Percentiles rank a stretch among this genome's conserved stretches.
Conservation (phyloP, 805 yeast species). For the Myxozyma vanderwaltii region DNA sequence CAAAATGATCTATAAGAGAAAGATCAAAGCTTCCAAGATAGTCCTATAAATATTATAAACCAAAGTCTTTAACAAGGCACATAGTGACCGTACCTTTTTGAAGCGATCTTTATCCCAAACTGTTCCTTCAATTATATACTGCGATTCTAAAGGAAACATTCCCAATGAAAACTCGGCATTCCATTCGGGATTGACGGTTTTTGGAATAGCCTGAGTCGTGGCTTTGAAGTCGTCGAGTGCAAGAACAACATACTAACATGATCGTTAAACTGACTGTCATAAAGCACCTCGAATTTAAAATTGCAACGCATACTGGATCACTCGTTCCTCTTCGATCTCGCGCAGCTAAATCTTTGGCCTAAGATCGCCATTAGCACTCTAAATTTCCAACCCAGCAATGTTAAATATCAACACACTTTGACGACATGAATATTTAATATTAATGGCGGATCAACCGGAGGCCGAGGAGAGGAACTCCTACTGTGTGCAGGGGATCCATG, state of each 20-base stretch:
- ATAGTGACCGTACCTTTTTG: slow-evolving; percentile 35
- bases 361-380: neutral
- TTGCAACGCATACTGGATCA: slow-evolving; percentile 29
- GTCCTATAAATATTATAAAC: no score
- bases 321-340: slow-evolving; percentile 26
- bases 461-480: slow-evolving; percentile 10
- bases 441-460: slow-evolving; percentile 12
- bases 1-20: slow-evolving; percentile 21
- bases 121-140: slow-evolving; percentile 23
- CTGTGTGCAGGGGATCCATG: slow-evolving; percentile 4
- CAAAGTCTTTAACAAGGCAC: no score
- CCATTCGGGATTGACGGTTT: slow-evolving; percentile 76
- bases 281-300: neutral
- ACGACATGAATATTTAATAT: slow-evolving; percentile 14
- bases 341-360: slow-evolving; percentile 31
- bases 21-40: slow-evolving; percentile 32
- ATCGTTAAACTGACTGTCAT: neutral
- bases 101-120: slow-evolving; percentile 40
- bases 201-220: slow-evolving; percentile 59
- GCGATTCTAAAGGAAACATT: slow-evolving; percentile 24
- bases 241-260: slow-evolving; percentile 35
- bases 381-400: neutral
- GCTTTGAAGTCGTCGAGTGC: slow-evolving; percentile 38
- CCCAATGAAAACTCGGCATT: slow-evolving; percentile 65
- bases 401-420: slow-evolving; percentile 12